Evolutionary conservation across 164 flowering plant species (phyloP).

Genomic region (Kingdonia uniflora): DNA sequence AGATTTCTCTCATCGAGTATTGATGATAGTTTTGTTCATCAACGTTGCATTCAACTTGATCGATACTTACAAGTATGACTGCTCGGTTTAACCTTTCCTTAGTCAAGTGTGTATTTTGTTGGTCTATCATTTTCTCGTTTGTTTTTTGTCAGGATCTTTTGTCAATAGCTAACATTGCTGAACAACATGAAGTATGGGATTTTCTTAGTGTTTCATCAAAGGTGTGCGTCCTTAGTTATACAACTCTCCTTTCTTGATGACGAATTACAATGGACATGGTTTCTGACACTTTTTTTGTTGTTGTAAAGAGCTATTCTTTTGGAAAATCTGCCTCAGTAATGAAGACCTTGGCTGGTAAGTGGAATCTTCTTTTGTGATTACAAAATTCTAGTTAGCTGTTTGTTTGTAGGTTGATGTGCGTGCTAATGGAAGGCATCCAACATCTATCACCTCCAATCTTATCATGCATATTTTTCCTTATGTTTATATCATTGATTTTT

Average conservation of each 20-base stretch:
- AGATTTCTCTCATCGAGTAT: conserved; percentile 98
- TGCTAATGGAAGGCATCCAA: too few species aligned
- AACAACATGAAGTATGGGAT: conserved; percentile 99
- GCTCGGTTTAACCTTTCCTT: conserved; percentile 5
- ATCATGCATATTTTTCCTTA: background rate
- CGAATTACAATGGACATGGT: too few species aligned
- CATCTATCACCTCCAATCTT: too few species aligned
- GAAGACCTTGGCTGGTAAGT: conserved; percentile 86
- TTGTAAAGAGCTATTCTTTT: conserved; percentile 74
- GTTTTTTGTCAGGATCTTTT: conserved; percentile 65
- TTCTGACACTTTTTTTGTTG: conserved; percentile 9
- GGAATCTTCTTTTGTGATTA: background rate
- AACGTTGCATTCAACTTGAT: conserved; percentile 97
- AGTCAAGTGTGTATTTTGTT: conserved; percentile 3
- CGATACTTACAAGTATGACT: conserved; percentile 74
- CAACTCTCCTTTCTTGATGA: background rate
- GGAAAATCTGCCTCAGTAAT: conserved; percentile 92
- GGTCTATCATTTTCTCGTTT: conserved; percentile 10
- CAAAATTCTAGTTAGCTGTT: too few species aligned
- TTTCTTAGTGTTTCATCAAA: conserved; percentile 82
- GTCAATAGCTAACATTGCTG: conserved; percentile 97
- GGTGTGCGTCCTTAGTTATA: conserved; percentile 29
- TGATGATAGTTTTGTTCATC: conserved; percentile 94
- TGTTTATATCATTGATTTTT: background rate
- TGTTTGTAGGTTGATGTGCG: too few species aligned